Evolutionary conservation across 2,329 filamentous ascomycete genomes (phyloP).

Genomic region (Mycosphaerella arachidis): DNA sequence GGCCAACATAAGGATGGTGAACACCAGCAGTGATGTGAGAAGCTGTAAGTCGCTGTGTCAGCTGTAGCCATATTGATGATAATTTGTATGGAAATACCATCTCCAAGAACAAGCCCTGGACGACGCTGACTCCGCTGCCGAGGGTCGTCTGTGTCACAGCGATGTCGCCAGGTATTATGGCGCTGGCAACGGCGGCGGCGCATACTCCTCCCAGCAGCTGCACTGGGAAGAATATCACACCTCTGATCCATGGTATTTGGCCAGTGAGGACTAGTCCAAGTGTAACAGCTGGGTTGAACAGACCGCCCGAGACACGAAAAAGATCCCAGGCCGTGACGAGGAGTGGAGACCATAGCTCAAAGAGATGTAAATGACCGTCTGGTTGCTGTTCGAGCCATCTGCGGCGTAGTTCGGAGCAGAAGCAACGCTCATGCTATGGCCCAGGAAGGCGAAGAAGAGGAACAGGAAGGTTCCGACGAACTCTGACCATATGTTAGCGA

Average conservation of each 20-base stretch:
- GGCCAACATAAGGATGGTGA: constrained; percentile 35
- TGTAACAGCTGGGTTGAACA: constrained; percentile 33
- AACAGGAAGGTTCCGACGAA: constrained; percentile 10
- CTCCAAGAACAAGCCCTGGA: constrained; percentile 33
- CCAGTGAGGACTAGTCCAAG: constrained; percentile 29
- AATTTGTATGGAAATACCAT: constrained; percentile 15
- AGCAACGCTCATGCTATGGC: constrained; percentile 4
- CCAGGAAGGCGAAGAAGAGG: constrained; percentile 12
- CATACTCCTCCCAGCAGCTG: constrained; percentile 31
- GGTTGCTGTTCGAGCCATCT: constrained; percentile 37
- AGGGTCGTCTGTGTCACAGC: constrained; percentile 28
- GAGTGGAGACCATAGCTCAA: constrained; percentile 36
- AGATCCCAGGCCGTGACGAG: constrained; percentile 38
- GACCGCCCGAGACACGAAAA: constrained; percentile 30
- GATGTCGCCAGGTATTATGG: constrained; percentile 31
- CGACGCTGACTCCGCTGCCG: constrained; percentile 24
- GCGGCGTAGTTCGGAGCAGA: constrained; percentile 35
- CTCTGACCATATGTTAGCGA: background rate
- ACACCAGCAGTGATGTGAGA: constrained; percentile 29
- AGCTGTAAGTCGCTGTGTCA: constrained; percentile 15
- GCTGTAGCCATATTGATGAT: background rate
- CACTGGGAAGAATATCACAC: constrained; percentile 24
- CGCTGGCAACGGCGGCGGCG: constrained; percentile 29
- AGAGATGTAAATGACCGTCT: constrained; percentile 30
- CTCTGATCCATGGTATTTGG: constrained; percentile 25